Evolutionary conservation across 495 filamentous ascomycete genomes (phyloP).

Genomic region (Patellaria atrata): DNA sequence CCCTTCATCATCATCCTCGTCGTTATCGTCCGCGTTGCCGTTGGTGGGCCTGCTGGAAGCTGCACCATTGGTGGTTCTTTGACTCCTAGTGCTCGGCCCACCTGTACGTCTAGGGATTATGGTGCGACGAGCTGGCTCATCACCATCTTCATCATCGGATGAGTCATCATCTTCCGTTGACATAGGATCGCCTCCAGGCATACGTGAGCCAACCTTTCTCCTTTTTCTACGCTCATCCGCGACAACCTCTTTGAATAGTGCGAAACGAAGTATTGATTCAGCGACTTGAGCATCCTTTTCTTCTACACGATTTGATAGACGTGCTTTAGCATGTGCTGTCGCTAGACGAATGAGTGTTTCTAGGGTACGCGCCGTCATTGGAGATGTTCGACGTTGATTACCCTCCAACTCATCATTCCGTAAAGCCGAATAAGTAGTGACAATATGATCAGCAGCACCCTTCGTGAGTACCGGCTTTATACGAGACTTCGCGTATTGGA

Average conservation of each 20-base stretch:
- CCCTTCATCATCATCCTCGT: slow-evolving; percentile 37
- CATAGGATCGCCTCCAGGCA: slow-evolving; percentile 27
- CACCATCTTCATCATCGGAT: slow-evolving; percentile 33
- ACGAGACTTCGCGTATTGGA: slow-evolving; percentile 91
- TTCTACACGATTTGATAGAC: slow-evolving; percentile 84
- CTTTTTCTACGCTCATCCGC: slow-evolving; percentile 72
- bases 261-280: slow-evolving; percentile 83
- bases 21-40: slow-evolving; percentile 21
- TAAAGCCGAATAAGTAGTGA: slow-evolving; percentile 81
- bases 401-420: slow-evolving; percentile 92
- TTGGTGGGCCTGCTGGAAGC: slow-evolving; percentile 8
- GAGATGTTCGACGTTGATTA: slow-evolving; percentile 82
- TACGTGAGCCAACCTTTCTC: slow-evolving; percentile 34
- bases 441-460: slow-evolving; percentile 83
- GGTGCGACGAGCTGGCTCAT: slow-evolving; percentile 30
- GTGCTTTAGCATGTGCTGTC: slow-evolving; percentile 88
- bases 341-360: slow-evolving; percentile 96
- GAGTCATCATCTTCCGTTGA: slow-evolving; percentile 25
- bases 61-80: slow-evolving; percentile 2
- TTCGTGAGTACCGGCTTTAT: slow-evolving; percentile 86
- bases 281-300: slow-evolving; percentile 79
- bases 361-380: slow-evolving; percentile 92
- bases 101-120: slow-evolving; percentile 24
- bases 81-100: slow-evolving; percentile 39
- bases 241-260: slow-evolving; percentile 93